Evolutionary conservation across 768 basidiomycete species (phyloP).

Genomic region (Gloeopeniophorella convolvens): DNA sequence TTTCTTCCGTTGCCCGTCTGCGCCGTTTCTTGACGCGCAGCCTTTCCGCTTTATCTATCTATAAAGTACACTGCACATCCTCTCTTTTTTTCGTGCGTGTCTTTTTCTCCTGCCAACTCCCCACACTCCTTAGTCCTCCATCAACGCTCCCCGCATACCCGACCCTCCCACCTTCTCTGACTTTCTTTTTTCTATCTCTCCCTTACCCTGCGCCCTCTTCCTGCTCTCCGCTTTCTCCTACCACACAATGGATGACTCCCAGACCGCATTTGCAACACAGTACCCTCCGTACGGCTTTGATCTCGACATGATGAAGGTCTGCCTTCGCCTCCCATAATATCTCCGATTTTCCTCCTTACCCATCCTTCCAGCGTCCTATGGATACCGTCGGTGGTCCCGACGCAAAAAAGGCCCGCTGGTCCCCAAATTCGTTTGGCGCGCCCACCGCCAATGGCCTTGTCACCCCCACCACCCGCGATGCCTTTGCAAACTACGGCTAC

Average conservation of each 20-base stretch:
- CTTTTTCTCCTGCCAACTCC: conserved; percentile 29
- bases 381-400: conserved; percentile 77
- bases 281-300: conserved; percentile 73
- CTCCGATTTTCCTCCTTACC: conserved; percentile 5
- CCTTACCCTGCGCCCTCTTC: conserved; percentile 38
- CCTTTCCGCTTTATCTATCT: conserved; percentile 29
- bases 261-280: conserved; percentile 61
- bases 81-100: conserved; percentile 38
- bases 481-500: conserved; percentile 85
- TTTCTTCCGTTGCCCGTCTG: no score
- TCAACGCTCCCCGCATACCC: conserved; percentile 32
- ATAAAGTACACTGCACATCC: conserved; percentile 30
- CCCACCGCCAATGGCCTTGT: conserved; percentile 33
- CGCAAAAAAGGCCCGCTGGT: conserved; percentile 89
- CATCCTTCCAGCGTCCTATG: conserved; percentile 64
- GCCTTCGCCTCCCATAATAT: conserved; percentile 19
- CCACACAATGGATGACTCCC: conserved; percentile 61
- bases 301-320: conserved; percentile 89
- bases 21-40: no score
- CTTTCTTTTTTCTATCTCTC: conserved; percentile 42
- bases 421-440: conserved; percentile 49
- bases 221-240: conserved; percentile 17
- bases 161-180: conserved; percentile 43
- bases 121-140: conserved; percentile 22
- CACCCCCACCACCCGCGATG: conserved; percentile 49